Evolutionary conservation across 352 stramenopile genomes (phyloP), one percentile per base, ranked within the genome.

Genomic region (Globisporangium paroecandrum): DNA sequence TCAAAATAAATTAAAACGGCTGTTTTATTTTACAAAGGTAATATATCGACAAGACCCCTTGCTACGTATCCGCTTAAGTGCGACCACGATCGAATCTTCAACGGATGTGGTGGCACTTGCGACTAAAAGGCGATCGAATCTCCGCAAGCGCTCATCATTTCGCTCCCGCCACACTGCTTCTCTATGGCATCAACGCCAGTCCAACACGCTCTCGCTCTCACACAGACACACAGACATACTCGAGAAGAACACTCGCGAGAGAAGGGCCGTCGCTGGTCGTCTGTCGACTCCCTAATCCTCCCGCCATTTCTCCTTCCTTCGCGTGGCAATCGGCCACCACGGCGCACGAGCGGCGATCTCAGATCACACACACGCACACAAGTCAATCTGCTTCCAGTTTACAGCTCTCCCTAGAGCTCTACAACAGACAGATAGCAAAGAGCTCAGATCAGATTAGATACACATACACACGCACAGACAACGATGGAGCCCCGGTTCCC

Each of bases 401-500:
- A 43, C 36, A 43, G 4, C 12, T 18, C 36, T 43, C 13, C 4
- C 5, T 13, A 43, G 12, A 43, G 36, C 36, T 43, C 2, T 43
- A 43, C 12, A 12, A 43, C 18, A 10, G 36, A 41, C 12, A 41
- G 36, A 15, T 10, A 43, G 4, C 13, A 12, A 18, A 43, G 1
- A 18, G 36, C 36, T 43, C 27, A 29, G 27, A 5, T 29, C 27
- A 29, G 27, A 29, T 9, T 15, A 49, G 5, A 20, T 18, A 49
- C 15, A 49, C 41, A 49, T 18, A 49, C 15, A 51, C 13, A 9
- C 25, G 25, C 43, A 22, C 15, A 51, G 7, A 29, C 27, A 8
- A 20, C 5, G 3, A 69, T 64, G 56, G 64, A 65, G 25, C 32
- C 34, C 13, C 20, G 47, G 32, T 62, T 62, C 58, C 65, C 65